Base-by-base conservation (phyloP, 78 protist genomes). In the Acrasis kona region DNA sequence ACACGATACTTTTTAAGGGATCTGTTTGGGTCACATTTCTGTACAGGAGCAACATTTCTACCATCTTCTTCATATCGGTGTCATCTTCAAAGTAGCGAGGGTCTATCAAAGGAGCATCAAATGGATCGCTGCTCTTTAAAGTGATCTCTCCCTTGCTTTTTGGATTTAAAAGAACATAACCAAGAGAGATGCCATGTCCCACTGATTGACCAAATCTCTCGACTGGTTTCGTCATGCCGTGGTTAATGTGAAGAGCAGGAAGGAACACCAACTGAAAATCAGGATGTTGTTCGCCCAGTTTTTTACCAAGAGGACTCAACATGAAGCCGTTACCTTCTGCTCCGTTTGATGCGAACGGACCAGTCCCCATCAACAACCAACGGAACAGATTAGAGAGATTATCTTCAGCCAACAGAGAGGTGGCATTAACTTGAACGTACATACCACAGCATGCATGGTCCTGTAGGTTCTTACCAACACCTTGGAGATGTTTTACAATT, bases 51-150 rank as follows among this genome's bases (percentile, higher is more conserved):
- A 50, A 50, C 19, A 19, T 19, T 50, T 50, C 61, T n/a, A 50
- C 61, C 61, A 50, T n/a, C 19, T n/a, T 19, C 19, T 50, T 19
- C 61, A 50, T n/a, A 50, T 50, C 61, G 19, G 19, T 19, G 19
- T 50, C 34, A 50, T n/a, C 61, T 50, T 41, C 2, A 31, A 85
- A 76, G 68, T 80, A 85, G 67, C 74, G 74, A 0, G 89, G 80
- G 32, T 79, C 38, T 41, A 85, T 85, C 65, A 41, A 0, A 36
- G 84, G 85, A 5, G 41, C 61, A 50, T 50, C 61, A 19, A 50
- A 50, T n/a, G 61, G 61, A 50, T 50, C 19, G 19, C 19, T 50
- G 19, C 34, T n/a, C 19, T 50, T 50, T 50, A 50, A 50, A n/a
- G 19, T 50, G 19, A n/a, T 50, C 19, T 50, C 19, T n/a, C 61